These are phyloP conservation scores for Zygotorulaspora florentina DNA, from an alignment of 805 yeast species.

Conservation along the genomic window DNA sequence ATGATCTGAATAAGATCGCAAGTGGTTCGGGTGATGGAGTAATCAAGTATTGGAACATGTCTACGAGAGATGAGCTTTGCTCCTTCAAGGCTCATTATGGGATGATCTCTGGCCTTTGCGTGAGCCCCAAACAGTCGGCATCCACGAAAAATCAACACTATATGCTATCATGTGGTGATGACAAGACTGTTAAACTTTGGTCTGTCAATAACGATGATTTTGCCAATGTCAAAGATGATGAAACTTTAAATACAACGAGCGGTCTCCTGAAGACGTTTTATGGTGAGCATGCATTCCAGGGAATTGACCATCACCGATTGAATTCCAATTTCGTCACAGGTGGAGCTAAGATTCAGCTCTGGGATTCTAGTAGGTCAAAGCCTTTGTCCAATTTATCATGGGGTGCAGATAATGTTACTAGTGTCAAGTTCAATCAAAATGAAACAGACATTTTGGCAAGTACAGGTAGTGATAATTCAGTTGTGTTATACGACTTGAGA, in stretches of 20 bases:
- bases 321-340: conserved; percentile 83
- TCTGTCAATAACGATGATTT: conserved; percentile 57
- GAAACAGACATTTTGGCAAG: conserved; percentile 87
- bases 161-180: conserved; percentile 82
- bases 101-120: conserved; percentile 77
- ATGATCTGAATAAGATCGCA: conserved; percentile 68
- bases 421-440: conserved; percentile 82
- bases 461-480: conserved; percentile 85
- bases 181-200: conserved; percentile 88
- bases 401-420: conserved; percentile 91
- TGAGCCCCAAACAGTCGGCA: conserved; percentile 47
- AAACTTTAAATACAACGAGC: conserved; percentile 34
- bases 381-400: conserved; percentile 78
- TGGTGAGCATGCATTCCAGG: conserved; percentile 79
- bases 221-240: conserved; percentile 30
- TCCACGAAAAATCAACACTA: conserved; percentile 38
- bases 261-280: conserved; percentile 75
- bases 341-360: conserved; percentile 82
- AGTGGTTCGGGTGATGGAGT: conserved; percentile 95
- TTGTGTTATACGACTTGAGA: conserved; percentile 85
- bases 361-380: conserved; percentile 82
- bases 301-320: conserved; percentile 79
- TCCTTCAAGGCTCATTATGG: conserved; percentile 88
- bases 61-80: conserved; percentile 67
- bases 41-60: conserved; percentile 88